phyloP scores from a whole-genome alignment of 306 rosid species.

The Medicago lupulina region DNA sequence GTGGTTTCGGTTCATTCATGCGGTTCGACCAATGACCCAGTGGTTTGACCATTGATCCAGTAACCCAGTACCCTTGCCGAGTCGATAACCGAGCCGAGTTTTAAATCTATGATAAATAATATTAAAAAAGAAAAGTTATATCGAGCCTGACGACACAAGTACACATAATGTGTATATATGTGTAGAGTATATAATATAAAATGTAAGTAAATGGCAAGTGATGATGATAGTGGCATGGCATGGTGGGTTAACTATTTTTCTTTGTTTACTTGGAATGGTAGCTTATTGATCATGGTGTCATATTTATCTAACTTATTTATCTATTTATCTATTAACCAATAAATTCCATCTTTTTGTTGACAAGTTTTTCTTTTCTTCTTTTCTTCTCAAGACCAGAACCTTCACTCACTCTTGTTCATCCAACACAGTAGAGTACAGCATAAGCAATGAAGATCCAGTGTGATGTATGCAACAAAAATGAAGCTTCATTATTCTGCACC shows the following conservation, averaged over 20 bases:
- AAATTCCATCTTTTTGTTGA: neutral
- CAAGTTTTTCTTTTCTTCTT: too few species aligned
- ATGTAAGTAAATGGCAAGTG: neutral
- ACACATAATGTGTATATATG: too few species aligned
- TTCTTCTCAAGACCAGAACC: neutral
- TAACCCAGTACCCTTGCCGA: too few species aligned
- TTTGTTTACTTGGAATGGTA: neutral
- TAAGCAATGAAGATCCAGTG: constrained; percentile 82
- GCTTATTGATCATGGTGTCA: neutral
- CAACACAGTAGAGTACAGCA: neutral
- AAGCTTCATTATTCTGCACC: constrained; percentile 85
- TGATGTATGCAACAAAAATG: constrained; percentile 75
- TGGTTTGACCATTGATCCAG: too few species aligned
- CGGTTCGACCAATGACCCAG: too few species aligned
- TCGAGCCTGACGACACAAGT: too few species aligned
- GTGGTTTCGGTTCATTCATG: too few species aligned
- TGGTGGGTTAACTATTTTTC: constrained; percentile 8
- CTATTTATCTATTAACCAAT: neutral
- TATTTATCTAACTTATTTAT: neutral
- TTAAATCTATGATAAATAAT: too few species aligned
- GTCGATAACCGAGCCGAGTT: too few species aligned
- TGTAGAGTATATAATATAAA: too few species aligned
- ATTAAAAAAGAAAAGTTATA: too few species aligned
- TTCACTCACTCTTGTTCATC: neutral
- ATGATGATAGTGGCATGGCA: neutral